Evolutionary conservation across 2,329 filamentous ascomycete genomes (phyloP).

Genomic region (Colletotrichum lupini): DNA sequence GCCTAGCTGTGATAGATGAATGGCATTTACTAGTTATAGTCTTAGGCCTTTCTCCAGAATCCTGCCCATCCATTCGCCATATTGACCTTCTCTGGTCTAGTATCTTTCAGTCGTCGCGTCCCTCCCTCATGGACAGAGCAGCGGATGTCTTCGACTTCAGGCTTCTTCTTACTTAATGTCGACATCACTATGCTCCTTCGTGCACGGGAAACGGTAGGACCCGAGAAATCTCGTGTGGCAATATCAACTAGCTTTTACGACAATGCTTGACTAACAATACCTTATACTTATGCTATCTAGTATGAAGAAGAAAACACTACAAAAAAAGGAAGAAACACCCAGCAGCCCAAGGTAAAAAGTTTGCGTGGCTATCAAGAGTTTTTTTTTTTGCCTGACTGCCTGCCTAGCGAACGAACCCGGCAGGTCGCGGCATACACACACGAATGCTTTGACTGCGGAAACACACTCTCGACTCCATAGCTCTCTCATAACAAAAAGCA

Average conservation of each 20-base stretch:
- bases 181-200: neutral
- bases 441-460: neutral
- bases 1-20: too few relatives aligned
- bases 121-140: too few relatives aligned
- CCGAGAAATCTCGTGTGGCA: neutral
- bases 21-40: too few relatives aligned
- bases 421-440: neutral
- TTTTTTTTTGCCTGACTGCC: neutral
- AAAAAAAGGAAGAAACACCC: neutral
- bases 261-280: conserved; percentile 27
- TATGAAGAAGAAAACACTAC: neutral
- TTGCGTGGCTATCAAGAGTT: neutral
- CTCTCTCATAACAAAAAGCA: neutral
- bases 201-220: neutral
- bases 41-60: too few relatives aligned
- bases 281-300: conserved; percentile 26
- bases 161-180: too few relatives aligned
- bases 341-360: neutral
- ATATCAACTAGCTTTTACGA: conserved; percentile 34
- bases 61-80: too few relatives aligned
- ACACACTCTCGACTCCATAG: neutral
- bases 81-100: too few relatives aligned
- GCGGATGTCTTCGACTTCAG: too few relatives aligned
- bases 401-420: neutral
- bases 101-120: too few relatives aligned